Conservation (phyloP, 2,329 filamentous ascomycete species). For the Trichoderma lentiforme region DNA sequence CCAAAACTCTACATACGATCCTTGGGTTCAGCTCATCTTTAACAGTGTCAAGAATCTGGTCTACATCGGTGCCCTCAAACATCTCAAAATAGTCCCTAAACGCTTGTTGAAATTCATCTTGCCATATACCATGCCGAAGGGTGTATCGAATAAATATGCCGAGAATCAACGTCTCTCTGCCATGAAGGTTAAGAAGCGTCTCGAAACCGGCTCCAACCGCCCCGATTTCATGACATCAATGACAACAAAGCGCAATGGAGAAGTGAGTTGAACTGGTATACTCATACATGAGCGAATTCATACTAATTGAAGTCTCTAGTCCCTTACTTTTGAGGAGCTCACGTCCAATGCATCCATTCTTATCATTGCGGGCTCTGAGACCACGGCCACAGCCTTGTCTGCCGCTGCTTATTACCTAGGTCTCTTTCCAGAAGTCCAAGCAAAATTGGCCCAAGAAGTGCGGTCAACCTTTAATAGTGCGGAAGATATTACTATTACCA, state of each 20-base stretch:
- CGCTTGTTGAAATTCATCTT: not conserved
- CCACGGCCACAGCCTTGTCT: constrained; percentile 30
- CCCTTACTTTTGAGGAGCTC: constrained; percentile 17
- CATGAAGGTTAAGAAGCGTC: constrained; percentile 13
- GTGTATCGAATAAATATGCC: not conserved
- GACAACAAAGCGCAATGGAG: constrained; percentile 2
- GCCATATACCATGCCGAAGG: not conserved
- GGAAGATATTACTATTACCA: constrained; percentile 19
- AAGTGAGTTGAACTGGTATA: not conserved
- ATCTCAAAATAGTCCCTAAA: not conserved
- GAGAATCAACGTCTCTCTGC: constrained; percentile 6
- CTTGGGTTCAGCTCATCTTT: constrained; percentile 28
- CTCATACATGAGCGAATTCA: not conserved
- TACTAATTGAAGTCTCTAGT: not conserved
- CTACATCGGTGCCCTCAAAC: not conserved
- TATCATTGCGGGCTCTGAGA: constrained; percentile 33
- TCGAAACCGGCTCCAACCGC: not conserved
- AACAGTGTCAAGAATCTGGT: constrained; percentile 6
- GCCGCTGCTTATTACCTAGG: constrained; percentile 30
- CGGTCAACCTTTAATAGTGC: constrained; percentile 15
- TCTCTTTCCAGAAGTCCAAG: constrained; percentile 28
- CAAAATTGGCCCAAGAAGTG: constrained; percentile 36
- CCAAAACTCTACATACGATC: constrained; percentile 24
- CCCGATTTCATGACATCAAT: constrained; percentile 17
- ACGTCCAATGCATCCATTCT: constrained; percentile 20